These are phyloP conservation scores for Rhodotorula sp. DNA, from an alignment of 1,284 basidiomycete species.

Conservation along the genomic window DNA sequence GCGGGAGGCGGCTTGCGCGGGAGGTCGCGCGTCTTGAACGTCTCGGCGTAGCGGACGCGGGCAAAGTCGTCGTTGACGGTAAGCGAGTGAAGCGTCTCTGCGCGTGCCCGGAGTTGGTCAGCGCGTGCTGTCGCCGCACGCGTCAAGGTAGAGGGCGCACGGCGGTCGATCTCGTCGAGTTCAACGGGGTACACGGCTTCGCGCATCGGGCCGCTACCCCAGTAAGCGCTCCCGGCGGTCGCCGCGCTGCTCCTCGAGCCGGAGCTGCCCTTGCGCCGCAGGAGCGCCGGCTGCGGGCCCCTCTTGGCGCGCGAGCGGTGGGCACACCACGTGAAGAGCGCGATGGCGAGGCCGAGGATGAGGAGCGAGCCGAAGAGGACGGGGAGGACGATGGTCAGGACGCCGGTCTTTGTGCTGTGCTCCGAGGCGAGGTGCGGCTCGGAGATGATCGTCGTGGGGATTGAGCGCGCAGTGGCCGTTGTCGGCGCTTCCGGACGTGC, in stretches of 20 bases:
- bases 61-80: not conserved
- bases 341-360: not conserved
- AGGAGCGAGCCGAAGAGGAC: not conserved
- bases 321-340: not conserved
- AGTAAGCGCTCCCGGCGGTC: too few species aligned
- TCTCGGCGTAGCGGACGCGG: not conserved
- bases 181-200: not conserved
- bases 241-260: too few species aligned
- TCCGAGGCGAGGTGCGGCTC: not conserved
- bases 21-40: constrained; percentile 4
- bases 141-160: not conserved
- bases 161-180: not conserved
- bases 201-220: too few species aligned
- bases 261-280: not conserved
- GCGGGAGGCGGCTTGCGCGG: constrained; percentile 14
- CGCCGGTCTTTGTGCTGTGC: not conserved
- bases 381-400: constrained; percentile 14
- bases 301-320: not conserved
- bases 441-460: not conserved
- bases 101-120: not conserved
- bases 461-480: not conserved
- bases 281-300: not conserved
- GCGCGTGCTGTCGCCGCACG: rapidly evolving
- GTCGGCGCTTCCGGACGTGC: not conserved
- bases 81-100: not conserved